Evolutionary conservation across 129 eudicot species (phyloP), one percentile per base, ranked within the genome.

Genomic region (Glebionis coronaria): DNA sequence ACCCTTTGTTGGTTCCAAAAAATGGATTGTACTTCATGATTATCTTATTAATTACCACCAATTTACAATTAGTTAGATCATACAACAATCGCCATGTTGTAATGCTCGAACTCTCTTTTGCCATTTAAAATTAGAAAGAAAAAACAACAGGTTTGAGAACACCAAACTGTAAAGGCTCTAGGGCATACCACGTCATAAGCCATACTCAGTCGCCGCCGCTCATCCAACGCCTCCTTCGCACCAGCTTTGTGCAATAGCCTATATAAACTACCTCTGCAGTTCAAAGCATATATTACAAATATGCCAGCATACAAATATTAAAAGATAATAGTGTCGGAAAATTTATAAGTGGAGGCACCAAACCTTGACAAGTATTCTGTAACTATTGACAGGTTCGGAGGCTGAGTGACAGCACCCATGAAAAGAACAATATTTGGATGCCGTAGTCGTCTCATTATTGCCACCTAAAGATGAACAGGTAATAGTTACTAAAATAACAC

Each of bases 391-490:
- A 90, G 73, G 75, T 86, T 90, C 2, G 97, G 97, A 11, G 90
- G 94, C 77, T 90, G 84, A 65, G 90, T 90, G 47, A 90, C 94
- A 55, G 97, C 97, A 54, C 97, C 97, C 90, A 90, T 82, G 52
- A 90, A 86, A 70, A 86, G 90, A 61, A 90, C 97, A 71, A 90
- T 86, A 72, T 90, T 90, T 73, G 87, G 94, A 83, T 90, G 97
- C 49, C 95, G 90, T 71, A 90, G 69, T 4, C 90, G 81, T 75
- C 88, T 83, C 97, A 90, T 86, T 50, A 90, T 83, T 72, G 94
- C 88, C 61, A 90, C 94, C 97, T 90, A 76, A 28, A 56, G 51
- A 70, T 46, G 16, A 79, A 38, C 59, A 65, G 56, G 61, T 54
- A 44, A 62, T 40, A 78, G 45, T 68, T 71, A 44, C 21, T 54